phyloP scores from a whole-genome alignment of 169 alveolate species.

The Theileria annulata region DNA sequence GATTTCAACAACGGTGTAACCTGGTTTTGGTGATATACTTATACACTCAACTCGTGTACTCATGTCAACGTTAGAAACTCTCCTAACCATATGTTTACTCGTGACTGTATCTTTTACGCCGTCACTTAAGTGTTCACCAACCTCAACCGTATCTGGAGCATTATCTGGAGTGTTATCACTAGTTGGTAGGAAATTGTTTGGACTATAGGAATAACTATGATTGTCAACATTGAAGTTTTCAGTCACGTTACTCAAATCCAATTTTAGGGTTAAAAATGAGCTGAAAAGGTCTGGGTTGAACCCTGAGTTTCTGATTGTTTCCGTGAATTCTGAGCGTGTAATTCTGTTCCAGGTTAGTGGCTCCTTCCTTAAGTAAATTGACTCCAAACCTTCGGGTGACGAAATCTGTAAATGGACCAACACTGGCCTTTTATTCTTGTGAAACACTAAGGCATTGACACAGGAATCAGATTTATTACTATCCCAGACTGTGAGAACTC shows the following conservation, averaged over 20 bases:
- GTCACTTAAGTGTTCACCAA: not conserved
- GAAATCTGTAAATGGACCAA: not conserved
- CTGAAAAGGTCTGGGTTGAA: not conserved
- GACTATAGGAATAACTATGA: not conserved
- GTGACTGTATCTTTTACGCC: not conserved
- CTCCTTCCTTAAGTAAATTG: constrained; percentile 12
- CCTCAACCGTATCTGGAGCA: not conserved
- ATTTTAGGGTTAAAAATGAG: not conserved
- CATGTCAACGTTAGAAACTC: not conserved
- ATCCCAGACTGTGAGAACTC: constrained; percentile 11
- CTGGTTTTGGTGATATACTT: not conserved
- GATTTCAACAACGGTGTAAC: not conserved
- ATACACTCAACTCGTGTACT: not conserved
- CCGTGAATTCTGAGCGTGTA: constrained; percentile 6
- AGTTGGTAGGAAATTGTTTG: not conserved
- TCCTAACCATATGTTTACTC: not conserved
- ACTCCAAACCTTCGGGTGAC: not conserved
- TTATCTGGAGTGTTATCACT: not conserved
- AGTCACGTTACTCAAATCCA: not conserved
- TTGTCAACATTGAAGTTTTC: not conserved
- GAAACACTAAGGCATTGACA: not conserved
- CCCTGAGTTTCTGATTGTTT: not conserved
- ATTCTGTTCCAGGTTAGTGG: constrained; percentile 8
- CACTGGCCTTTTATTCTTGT: constrained; percentile 6
- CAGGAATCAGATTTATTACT: not conserved